phyloP scores from a whole-genome alignment of 495 filamentous ascomycete species.

The Wilcoxina mikolae region DNA sequence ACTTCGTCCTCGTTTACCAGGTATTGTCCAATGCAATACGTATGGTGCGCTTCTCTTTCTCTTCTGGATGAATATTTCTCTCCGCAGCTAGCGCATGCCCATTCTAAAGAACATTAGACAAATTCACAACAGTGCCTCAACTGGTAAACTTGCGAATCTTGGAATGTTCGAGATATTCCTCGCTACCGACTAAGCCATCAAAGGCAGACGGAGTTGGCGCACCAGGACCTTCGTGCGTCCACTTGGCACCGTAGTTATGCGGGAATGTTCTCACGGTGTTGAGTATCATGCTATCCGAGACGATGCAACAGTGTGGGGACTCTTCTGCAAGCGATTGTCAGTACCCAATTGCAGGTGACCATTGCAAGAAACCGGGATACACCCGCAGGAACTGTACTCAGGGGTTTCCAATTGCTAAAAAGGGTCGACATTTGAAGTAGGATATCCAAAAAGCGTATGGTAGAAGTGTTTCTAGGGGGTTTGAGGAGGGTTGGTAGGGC shows the following conservation, averaged over 20 bases:
- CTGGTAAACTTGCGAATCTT: constrained; percentile 4
- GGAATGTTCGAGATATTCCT: background rate
- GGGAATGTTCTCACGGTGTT: too few relatives aligned
- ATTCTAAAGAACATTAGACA: background rate
- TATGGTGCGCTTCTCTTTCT: background rate
- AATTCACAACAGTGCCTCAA: background rate
- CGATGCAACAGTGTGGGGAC: too few relatives aligned
- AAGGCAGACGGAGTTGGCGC: constrained; percentile 4
- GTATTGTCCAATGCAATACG: background rate
- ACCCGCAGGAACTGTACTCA: too few relatives aligned
- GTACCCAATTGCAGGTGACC: too few relatives aligned
- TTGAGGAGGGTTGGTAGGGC: too few relatives aligned
- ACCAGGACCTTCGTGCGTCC: constrained; percentile 10
- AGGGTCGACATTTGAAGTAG: too few relatives aligned
- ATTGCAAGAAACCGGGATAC: too few relatives aligned
- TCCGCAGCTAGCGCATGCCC: background rate
- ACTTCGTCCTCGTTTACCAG: background rate
- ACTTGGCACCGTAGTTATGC: background rate
- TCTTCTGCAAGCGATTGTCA: too few relatives aligned
- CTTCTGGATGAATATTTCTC: background rate
- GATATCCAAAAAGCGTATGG: too few relatives aligned
- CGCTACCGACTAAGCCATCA: background rate
- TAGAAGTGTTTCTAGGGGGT: too few relatives aligned
- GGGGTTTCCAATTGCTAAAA: too few relatives aligned
- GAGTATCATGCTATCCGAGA: too few relatives aligned